These are phyloP conservation scores for Pisolithus marmoratus DNA, from an alignment of 768 basidiomycete species.

Conservation along the genomic window DNA sequence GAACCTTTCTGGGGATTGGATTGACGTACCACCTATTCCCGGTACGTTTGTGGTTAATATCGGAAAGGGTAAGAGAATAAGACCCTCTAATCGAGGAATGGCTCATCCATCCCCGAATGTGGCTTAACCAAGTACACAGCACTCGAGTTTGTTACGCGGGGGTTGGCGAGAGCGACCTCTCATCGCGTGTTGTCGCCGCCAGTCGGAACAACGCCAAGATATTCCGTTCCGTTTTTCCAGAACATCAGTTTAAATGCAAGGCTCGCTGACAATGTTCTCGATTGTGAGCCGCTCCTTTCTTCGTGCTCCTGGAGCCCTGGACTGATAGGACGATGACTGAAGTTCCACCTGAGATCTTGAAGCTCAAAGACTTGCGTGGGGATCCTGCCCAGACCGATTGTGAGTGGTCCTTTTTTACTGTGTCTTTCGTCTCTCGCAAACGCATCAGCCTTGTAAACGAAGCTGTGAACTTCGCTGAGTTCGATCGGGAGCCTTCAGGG, in stretches of 20 bases:
- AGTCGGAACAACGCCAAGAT: slow-evolving; percentile 51
- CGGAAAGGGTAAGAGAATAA: slow-evolving; percentile 53
- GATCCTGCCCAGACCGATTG: slow-evolving; percentile 53
- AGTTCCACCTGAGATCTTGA: slow-evolving; percentile 65
- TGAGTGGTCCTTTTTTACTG: slow-evolving; percentile 29
- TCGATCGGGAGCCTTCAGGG: slow-evolving; percentile 63
- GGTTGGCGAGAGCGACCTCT: slow-evolving; percentile 73
- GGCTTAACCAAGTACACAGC: slow-evolving; percentile 33
- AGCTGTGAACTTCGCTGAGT: slow-evolving; percentile 84
- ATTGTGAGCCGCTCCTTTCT: slow-evolving; percentile 36
- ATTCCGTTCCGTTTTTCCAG: slow-evolving; percentile 85
- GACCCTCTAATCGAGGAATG: neutral
- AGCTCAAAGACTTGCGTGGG: slow-evolving; percentile 55
- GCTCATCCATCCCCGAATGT: neutral
- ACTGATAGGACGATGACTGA: neutral
- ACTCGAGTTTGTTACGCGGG: slow-evolving; percentile 70
- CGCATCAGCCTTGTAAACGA: neutral
- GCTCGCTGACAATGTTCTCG: slow-evolving; percentile 41
- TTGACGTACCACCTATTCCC: slow-evolving; percentile 72
- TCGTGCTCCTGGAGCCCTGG: neutral
- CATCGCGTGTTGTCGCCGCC: slow-evolving; percentile 74
- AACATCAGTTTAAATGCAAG: slow-evolving; percentile 57
- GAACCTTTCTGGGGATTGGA: slow-evolving; percentile 76
- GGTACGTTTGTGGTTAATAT: slow-evolving; percentile 81
- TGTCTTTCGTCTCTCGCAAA: neutral